Base-by-base conservation (phyloP, 352 stramenopile genomes). In the Globisporangium spinosum region DNA sequence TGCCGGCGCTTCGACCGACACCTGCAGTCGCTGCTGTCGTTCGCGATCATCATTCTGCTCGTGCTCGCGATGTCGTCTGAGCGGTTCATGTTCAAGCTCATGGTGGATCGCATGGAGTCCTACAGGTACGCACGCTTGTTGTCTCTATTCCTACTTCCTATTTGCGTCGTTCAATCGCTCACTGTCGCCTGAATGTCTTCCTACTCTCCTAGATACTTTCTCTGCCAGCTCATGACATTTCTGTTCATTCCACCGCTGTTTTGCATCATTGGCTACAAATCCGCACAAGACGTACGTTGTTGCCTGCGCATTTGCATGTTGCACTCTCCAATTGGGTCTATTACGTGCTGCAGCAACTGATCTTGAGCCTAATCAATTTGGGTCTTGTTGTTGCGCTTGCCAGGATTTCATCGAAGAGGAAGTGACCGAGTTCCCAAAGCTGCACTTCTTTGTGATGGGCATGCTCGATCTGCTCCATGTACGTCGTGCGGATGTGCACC, bases 91-190 rank as follows among this genome's bases (percentile, higher is more conserved):
- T 96, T 96, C 68, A 96, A 96, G 69, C 70, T 91, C 58, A 90
- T 96, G 85, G 77, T 96, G 49, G 89, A 96, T 58, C 87, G 87
- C 55, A 96, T 96, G 89, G 82, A 93, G 67, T 94, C 87, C 60
- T 96, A 96, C 72, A 84, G 87, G 85, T 95, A 58, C 17, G 75
- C 20, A 63, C 15, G 57, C 13, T 40, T 58, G 15, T 51, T 34
- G 22, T 23, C 55, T 27, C 17, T 27, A 1, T 43, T 23, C 8
- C n/a, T 38, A n/a, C 7, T 32, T 40, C 9, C 13, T 32, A 0
- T 12, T 4, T n/a, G 12, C 49, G 55, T 53, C 56, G 22, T 7
- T 29, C 3, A 32, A 38, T 7, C 38, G 34, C 29, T 61, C 22
- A 45, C 25, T 13, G 2, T 22, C 17, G 45, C 34, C 1, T 58